Evolutionary conservation across 805 yeast genomes (phyloP).

Genomic region (Ogataea dorogensis): DNA sequence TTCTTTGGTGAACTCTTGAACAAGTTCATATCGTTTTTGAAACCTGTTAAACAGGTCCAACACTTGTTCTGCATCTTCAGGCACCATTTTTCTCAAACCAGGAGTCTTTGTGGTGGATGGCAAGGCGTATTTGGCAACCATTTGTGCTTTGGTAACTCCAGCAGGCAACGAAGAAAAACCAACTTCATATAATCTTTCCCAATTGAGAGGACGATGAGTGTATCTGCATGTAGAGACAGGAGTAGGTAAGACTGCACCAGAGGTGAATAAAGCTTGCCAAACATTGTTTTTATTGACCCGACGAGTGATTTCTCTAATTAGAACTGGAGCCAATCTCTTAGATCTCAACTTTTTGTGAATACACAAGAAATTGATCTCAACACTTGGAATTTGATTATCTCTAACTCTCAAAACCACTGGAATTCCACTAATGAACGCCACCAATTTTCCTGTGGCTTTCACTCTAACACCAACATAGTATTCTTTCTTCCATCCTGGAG

Average conservation of each 20-base stretch:
- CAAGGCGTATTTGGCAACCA: constrained; percentile 60
- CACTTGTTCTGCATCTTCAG: constrained; percentile 64
- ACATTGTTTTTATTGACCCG: constrained; percentile 79
- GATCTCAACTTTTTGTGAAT: constrained; percentile 90
- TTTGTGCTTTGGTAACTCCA: constrained; percentile 60
- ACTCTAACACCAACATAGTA: constrained; percentile 96
- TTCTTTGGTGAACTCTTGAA: constrained; percentile 60
- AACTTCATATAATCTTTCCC: constrained; percentile 86
- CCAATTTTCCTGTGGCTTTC: constrained; percentile 67
- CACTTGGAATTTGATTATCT: constrained; percentile 52
- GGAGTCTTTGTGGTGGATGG: constrained; percentile 47
- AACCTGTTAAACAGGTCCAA: constrained; percentile 56
- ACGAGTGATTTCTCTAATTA: constrained; percentile 92
- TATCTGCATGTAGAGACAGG: constrained; percentile 88
- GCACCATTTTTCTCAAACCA: constrained; percentile 59
- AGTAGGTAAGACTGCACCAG: constrained; percentile 88
- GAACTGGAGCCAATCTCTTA: constrained; percentile 91
- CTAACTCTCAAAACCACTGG: constrained; percentile 68
- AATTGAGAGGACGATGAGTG: constrained; percentile 89
- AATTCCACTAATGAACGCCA: constrained; percentile 90
- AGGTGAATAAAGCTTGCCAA: constrained; percentile 96
- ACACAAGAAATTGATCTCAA: constrained; percentile 90
- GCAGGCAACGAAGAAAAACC: constrained; percentile 84
- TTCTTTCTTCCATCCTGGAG: constrained; percentile 87
- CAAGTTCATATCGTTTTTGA: constrained; percentile 68